Conservation (phyloP, 345 rosid species). For the Physaria fendleri region DNA sequence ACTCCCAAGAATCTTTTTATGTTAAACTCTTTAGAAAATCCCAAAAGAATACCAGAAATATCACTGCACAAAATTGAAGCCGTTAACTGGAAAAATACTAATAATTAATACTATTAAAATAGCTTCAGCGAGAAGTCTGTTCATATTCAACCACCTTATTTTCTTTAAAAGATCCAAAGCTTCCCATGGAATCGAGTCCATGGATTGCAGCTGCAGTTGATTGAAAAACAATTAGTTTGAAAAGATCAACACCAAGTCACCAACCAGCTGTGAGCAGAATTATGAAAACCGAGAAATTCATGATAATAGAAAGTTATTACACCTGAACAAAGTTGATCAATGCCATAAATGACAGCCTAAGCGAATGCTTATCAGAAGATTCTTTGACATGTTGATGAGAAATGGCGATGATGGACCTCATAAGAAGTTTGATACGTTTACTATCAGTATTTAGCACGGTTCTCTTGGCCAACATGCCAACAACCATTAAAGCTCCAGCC, state of each 20-base stretch:
- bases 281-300: too few species aligned
- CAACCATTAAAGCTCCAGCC: constrained; percentile 94
- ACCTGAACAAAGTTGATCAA: constrained; percentile 88
- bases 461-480: constrained; percentile 65
- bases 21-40: constrained; percentile 64
- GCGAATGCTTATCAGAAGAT: constrained; percentile 55
- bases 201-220: constrained; percentile 53
- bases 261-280: neutral
- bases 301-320: constrained; percentile 4
- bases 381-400: constrained; percentile 60
- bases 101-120: neutral
- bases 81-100: neutral
- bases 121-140: neutral
- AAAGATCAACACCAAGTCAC: constrained; percentile 2
- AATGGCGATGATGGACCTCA: constrained; percentile 60
- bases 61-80: constrained; percentile 41
- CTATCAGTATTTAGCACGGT: constrained; percentile 52
- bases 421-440: constrained; percentile 64
- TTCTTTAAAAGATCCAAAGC: constrained; percentile 62
- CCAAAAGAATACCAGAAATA: constrained; percentile 51
- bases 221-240: constrained; percentile 25
- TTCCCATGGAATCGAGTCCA: constrained; percentile 57
- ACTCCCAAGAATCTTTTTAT: constrained; percentile 62
- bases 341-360: constrained; percentile 62
- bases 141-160: constrained; percentile 45